Percentiles rank a stretch among this genome's conserved stretches.
Evolutionary conservation across 2,329 filamentous ascomycete species (phyloP).

Genomic region (Pestalotiopsis sp.): DNA sequence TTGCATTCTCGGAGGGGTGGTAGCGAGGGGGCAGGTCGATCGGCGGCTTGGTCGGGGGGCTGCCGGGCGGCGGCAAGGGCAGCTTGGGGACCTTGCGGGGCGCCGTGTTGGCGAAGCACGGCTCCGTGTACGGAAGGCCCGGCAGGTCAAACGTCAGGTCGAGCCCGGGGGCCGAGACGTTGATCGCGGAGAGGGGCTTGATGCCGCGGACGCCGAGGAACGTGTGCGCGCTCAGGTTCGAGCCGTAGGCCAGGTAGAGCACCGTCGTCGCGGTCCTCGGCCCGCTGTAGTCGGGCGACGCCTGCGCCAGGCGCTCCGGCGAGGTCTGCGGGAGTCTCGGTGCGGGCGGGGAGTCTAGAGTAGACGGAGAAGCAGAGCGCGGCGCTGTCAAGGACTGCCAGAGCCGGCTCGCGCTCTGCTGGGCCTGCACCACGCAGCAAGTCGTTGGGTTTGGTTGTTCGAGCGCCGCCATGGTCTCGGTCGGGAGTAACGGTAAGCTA

Average conservation of each 20-base stretch:
- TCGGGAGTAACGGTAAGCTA: neutral
- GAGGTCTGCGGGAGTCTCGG: conserved; percentile 40
- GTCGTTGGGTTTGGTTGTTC: neutral
- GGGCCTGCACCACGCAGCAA: neutral
- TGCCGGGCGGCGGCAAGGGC: conserved; percentile 24
- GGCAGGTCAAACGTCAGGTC: conserved; percentile 83
- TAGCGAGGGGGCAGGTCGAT: conserved; percentile 29
- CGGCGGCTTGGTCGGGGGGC: conserved; percentile 31
- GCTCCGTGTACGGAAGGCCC: conserved; percentile 83
- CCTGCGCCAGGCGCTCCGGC: conserved; percentile 39
- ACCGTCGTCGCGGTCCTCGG: conserved; percentile 48
- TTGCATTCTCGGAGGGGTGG: conserved; percentile 23
- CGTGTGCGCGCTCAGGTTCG: conserved; percentile 79
- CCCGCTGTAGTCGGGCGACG: conserved; percentile 23
- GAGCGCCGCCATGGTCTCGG: neutral
- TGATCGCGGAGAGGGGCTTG: conserved; percentile 76
- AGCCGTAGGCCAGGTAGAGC: conserved; percentile 88
- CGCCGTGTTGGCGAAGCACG: conserved; percentile 86
- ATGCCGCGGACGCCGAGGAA: conserved; percentile 81
- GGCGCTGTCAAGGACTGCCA: neutral
- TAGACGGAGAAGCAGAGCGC: neutral
- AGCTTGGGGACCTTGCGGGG: conserved; percentile 56
- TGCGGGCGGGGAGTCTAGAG: conserved; percentile 25
- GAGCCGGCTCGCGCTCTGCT: neutral
- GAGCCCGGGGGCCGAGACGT: conserved; percentile 79